Conservation (phyloP, 805 yeast genomes). For the Wickerhamomyces tratensis region DNA sequence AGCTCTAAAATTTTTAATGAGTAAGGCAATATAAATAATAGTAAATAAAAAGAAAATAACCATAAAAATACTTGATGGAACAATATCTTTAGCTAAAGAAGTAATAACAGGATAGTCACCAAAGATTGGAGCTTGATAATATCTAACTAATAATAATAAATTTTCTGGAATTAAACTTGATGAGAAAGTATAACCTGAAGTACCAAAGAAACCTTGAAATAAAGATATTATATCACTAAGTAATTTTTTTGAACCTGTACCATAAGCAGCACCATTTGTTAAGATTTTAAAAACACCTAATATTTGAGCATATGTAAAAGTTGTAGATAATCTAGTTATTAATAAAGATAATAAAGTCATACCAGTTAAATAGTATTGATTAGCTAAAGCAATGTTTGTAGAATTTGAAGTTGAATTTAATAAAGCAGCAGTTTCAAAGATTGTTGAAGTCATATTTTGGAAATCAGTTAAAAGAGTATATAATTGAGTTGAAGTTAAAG, state of each 20-base stretch:
- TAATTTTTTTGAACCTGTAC: conserved; percentile 17
- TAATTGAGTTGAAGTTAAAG: conserved; percentile 12
- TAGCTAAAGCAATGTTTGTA: conserved; percentile 1
- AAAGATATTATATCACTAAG: conserved; percentile 8
- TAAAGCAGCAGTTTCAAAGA: conserved; percentile 8
- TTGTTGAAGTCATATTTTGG: conserved; percentile 13
- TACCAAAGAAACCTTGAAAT: conserved; percentile 12
- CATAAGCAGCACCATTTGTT: conserved; percentile 16
- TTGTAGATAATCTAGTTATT: conserved; percentile 7
- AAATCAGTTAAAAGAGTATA: conserved; percentile 8
- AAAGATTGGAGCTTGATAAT: conserved; percentile 40
- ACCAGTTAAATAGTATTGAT: conserved; percentile 4
- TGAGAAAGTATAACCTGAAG: conserved; percentile 1
- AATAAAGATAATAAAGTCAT: conserved; percentile 10
- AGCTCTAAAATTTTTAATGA: conserved; percentile 34
- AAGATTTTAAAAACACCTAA: conserved; percentile 14
- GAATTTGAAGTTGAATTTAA: not conserved
- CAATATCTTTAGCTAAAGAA: conserved; percentile 32
- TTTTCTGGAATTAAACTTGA: conserved; percentile 8
- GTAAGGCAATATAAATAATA: conserved; percentile 35
- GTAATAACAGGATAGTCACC: conserved; percentile 46
- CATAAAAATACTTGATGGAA: conserved; percentile 49
- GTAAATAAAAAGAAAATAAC: conserved; percentile 41
- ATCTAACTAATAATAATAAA: conserved; percentile 9
- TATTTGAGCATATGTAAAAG: conserved; percentile 14